A percentile compares a stretch with the other conserved stretches of the same genome.
phyloP scores from a whole-genome alignment of 495 filamentous ascomycete species.

The Melanomma pulvis-pyrius region DNA sequence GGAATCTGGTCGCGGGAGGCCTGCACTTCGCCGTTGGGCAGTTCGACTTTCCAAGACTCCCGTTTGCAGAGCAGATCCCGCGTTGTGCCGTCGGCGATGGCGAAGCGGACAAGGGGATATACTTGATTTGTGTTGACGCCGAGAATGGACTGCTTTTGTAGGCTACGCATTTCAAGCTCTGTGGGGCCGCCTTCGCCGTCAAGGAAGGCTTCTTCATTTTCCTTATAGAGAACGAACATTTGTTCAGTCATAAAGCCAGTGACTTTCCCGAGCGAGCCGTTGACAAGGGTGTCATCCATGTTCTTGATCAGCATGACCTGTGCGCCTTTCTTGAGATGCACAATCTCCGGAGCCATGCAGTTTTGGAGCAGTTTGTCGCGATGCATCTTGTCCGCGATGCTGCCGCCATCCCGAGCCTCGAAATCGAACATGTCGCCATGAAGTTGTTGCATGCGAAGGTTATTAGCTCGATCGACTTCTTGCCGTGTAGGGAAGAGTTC shows the following conservation, averaged over 20 bases:
- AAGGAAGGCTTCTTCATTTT: slow-evolving; percentile 56
- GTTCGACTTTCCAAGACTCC: slow-evolving; percentile 94
- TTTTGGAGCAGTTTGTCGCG: slow-evolving; percentile 80
- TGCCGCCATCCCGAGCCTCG: slow-evolving; percentile 73
- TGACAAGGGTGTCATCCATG: slow-evolving; percentile 89
- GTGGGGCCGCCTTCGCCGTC: slow-evolving; percentile 46
- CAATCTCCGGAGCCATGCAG: slow-evolving; percentile 83
- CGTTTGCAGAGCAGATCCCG: slow-evolving; percentile 79
- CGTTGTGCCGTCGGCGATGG: slow-evolving; percentile 73
- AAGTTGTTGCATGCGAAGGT: slow-evolving; percentile 68
- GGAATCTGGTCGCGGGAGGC: slow-evolving; percentile 78
- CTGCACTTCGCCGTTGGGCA: slow-evolving; percentile 92
- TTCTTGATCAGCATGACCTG: slow-evolving; percentile 99
- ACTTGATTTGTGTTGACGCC: slow-evolving; percentile 47
- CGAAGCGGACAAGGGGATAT: slow-evolving; percentile 84
- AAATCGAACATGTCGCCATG: slow-evolving; percentile 69
- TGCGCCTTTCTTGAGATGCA: slow-evolving; percentile 85
- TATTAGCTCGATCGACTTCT: slow-evolving; percentile 89
- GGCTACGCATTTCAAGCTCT: slow-evolving; percentile 35
- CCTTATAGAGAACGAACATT: slow-evolving; percentile 67
- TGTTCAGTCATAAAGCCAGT: slow-evolving; percentile 83
- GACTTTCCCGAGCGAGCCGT: slow-evolving; percentile 88
- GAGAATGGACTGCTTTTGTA: slow-evolving; percentile 34
- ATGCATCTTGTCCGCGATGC: slow-evolving; percentile 62
- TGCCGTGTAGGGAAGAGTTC: slow-evolving; percentile 91